These are phyloP conservation scores for Sclerotinia spermophila DNA, from an alignment of 2,329 filamentous ascomycete genomes.

Conservation along the genomic window DNA sequence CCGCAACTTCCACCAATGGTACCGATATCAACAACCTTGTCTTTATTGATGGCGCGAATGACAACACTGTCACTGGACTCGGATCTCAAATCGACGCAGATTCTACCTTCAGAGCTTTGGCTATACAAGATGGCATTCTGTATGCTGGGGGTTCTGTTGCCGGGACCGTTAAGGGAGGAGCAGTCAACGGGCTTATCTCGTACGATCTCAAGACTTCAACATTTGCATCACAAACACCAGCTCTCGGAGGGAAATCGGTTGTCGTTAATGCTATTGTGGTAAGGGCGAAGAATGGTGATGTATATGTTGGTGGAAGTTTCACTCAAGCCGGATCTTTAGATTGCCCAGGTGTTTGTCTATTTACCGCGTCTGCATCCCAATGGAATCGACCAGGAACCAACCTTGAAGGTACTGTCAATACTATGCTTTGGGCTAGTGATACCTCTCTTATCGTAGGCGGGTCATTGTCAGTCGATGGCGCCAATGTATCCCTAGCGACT, in stretches of 20 bases:
- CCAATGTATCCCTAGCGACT: constrained; percentile 62
- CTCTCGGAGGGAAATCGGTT: constrained; percentile 65
- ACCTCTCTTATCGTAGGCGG: constrained; percentile 74
- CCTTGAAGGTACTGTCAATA: constrained; percentile 65
- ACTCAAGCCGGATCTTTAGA: constrained; percentile 75
- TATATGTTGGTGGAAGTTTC: constrained; percentile 87
- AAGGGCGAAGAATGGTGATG: constrained; percentile 64
- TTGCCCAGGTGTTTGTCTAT: constrained; percentile 80
- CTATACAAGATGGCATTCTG: constrained; percentile 61
- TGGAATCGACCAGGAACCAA: constrained; percentile 78
- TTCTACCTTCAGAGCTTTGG: constrained; percentile 73
- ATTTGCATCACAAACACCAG: constrained; percentile 70
- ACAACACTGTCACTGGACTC: constrained; percentile 65
- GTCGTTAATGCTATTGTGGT: constrained; percentile 74
- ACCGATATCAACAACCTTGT: constrained; percentile 74
- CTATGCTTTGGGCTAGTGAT: constrained; percentile 72
- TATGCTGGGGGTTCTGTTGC: constrained; percentile 80
- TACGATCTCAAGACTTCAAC: constrained; percentile 68
- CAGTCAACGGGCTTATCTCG: constrained; percentile 69
- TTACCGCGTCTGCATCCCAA: constrained; percentile 63
- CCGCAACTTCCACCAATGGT: constrained; percentile 63
- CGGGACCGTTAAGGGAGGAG: constrained; percentile 61
- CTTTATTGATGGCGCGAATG: constrained; percentile 74
- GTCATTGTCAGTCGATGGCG: constrained; percentile 65
- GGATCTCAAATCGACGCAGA: constrained; percentile 61